Evolutionary conservation across 1,139 yeast species (phyloP).

Genomic region (Kodamaea plutei): DNA sequence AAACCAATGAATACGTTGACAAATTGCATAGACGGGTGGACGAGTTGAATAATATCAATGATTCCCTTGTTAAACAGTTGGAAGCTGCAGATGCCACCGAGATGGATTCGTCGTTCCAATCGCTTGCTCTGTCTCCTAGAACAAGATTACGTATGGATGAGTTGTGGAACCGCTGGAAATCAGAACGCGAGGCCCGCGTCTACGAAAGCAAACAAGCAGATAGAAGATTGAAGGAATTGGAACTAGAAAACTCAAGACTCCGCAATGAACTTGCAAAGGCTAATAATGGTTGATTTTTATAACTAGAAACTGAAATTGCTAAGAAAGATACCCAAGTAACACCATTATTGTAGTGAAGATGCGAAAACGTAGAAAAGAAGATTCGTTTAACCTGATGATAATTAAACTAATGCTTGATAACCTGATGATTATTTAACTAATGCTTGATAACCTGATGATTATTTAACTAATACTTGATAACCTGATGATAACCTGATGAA

Average conservation of each 20-base stretch:
- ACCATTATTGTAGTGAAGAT: no score
- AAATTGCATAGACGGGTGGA: conserved; percentile 30
- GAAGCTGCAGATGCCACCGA: conserved; percentile 13
- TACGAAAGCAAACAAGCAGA: conserved; percentile 56
- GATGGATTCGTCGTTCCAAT: conserved; percentile 7
- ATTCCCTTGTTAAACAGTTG: conserved; percentile 19
- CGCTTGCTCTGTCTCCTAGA: conserved; percentile 24
- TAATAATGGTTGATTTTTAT: no score
- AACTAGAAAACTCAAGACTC: conserved; percentile 47
- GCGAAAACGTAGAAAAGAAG: no score
- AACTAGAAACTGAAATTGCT: no score
- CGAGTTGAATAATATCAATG: conserved; percentile 26
- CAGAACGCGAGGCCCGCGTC: conserved; percentile 66
- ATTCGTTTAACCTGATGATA: no score
- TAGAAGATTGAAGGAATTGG: conserved; percentile 49
- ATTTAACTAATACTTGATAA: no score
- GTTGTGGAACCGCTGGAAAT: conserved; percentile 59
- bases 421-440: no score
- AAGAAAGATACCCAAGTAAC: no score
- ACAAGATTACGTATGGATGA: conserved; percentile 55
- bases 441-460: no score
- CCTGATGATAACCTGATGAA: no score
- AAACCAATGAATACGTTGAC: conserved; percentile 21
- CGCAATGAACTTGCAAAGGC: conserved; percentile 19
- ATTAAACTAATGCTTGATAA: no score